These are phyloP conservation scores for Magnolia changhungtana DNA, from an alignment of 164 flowering plant species.

Conservation along the genomic window DNA sequence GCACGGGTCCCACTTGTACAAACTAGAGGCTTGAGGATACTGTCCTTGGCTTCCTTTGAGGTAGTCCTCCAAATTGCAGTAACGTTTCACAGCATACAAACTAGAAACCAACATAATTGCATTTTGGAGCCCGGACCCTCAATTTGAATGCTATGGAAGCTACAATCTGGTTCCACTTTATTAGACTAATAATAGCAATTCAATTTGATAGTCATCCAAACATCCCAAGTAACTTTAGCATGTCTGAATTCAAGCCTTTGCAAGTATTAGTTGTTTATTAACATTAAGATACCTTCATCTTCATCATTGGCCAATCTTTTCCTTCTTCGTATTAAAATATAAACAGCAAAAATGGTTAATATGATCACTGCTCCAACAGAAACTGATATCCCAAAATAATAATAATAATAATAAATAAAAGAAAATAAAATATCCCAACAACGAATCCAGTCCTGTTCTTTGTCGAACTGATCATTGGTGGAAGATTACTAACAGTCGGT, in stretches of 20 bases:
- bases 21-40: background rate
- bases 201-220: too few relatives aligned
- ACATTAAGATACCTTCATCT: background rate
- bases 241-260: background rate
- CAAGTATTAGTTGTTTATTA: background rate
- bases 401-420: too few relatives aligned
- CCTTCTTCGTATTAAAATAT: background rate
- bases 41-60: background rate
- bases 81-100: too few relatives aligned
- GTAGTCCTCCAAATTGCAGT: background rate
- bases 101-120: too few relatives aligned
- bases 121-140: too few relatives aligned
- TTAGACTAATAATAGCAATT: too few relatives aligned
- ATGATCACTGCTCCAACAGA: slow-evolving; percentile 35
- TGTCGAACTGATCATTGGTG: slow-evolving; percentile 23
- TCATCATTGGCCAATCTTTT: slow-evolving; percentile 8
- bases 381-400: slow-evolving; percentile 39
- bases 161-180: too few relatives aligned
- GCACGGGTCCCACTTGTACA: background rate
- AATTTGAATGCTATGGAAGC: too few relatives aligned
- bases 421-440: too few relatives aligned
- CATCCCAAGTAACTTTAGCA: too few relatives aligned
- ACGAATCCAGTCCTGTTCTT: slow-evolving; percentile 47
- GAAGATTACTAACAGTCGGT: slow-evolving; percentile 54
- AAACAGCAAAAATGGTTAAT: slow-evolving; percentile 6